A percentile compares a stretch with the other conserved stretches of the same genome.
Conservation (phyloP, 371 early-diverging fungal species). For the Circinella minor region DNA sequence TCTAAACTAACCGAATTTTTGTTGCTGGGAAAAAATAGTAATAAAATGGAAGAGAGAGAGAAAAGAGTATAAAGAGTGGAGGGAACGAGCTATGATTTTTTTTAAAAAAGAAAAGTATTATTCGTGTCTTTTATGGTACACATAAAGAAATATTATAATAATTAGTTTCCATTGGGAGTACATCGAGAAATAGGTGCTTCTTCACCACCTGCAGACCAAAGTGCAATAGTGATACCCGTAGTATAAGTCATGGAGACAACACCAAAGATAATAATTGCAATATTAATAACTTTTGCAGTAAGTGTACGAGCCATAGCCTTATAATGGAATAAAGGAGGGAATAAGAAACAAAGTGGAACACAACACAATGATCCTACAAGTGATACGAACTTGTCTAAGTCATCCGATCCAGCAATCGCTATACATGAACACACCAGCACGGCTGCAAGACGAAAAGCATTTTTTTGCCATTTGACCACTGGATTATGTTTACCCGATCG, state of each 20-base stretch:
- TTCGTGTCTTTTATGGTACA: no score
- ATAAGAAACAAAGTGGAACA: conserved; percentile 77
- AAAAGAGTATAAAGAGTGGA: not conserved
- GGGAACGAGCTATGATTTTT: no score
- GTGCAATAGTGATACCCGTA: conserved; percentile 72
- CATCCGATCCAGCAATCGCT: conserved; percentile 74
- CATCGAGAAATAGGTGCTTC: conserved; percentile 46
- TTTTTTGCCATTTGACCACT: conserved; percentile 90
- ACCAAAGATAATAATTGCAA: conserved; percentile 74
- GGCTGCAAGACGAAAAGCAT: conserved; percentile 67
- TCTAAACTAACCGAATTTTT: no score
- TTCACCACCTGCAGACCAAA: conserved; percentile 62
- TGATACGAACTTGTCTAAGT: conserved; percentile 85
- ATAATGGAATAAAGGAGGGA: conserved; percentile 83
- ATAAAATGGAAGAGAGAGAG: no score
- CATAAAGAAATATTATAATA: not conserved
- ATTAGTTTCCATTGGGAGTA: conserved; percentile 26
- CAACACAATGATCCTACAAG: conserved; percentile 73
- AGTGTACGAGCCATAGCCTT: conserved; percentile 59
- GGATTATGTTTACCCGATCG: conserved; percentile 65
- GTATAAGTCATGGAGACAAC: conserved; percentile 76
- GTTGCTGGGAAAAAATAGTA: no score
- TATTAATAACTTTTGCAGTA: conserved; percentile 50
- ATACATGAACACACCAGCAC: conserved; percentile 66
- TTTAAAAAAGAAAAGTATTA: no score